A percentile compares a stretch with the other conserved stretches of the same genome.
Conservation (phyloP, 2,329 filamentous ascomycete genomes). For the Fusarium paranaense region DNA sequence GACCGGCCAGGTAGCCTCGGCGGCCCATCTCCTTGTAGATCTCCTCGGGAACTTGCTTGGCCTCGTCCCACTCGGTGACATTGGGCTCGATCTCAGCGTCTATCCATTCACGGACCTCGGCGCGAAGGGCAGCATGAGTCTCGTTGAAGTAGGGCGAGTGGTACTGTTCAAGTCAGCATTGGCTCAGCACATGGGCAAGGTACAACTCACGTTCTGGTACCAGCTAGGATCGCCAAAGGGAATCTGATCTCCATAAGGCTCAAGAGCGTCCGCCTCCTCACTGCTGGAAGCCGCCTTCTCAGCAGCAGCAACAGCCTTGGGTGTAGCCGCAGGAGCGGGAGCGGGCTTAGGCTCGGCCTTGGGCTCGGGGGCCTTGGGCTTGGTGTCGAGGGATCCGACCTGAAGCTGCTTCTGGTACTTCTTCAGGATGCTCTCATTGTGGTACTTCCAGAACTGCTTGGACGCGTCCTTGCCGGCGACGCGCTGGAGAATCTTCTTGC, state of each 20-base stretch:
- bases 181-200: neutral
- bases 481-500: conserved; percentile 73
- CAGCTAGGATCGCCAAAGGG: conserved; percentile 93
- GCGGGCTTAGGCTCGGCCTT: conserved; percentile 75
- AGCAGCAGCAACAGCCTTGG: conserved; percentile 49
- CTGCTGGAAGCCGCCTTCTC: conserved; percentile 58
- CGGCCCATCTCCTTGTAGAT: conserved; percentile 98
- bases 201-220: conserved; percentile 86
- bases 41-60: conserved; percentile 84
- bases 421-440: conserved; percentile 88
- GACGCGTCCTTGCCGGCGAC: conserved; percentile 75
- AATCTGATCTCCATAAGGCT: conserved; percentile 86
- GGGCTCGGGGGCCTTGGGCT: conserved; percentile 83
- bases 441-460: conserved; percentile 79
- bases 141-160: conserved; percentile 98
- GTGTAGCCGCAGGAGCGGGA: conserved; percentile 48
- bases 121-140: conserved; percentile 89
- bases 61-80: conserved; percentile 97
- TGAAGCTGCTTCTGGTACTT: conserved; percentile 84
- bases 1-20: conserved; percentile 90
- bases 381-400: conserved; percentile 89
- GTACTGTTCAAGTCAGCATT: conserved; percentile 68
- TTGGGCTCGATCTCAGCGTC: conserved; percentile 89
- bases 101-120: conserved; percentile 93
- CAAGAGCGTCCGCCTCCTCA: conserved; percentile 76